These are phyloP conservation scores for Pseudogymnoascus sp. DNA, from an alignment of 2,329 filamentous ascomycete species.

Conservation along the genomic window DNA sequence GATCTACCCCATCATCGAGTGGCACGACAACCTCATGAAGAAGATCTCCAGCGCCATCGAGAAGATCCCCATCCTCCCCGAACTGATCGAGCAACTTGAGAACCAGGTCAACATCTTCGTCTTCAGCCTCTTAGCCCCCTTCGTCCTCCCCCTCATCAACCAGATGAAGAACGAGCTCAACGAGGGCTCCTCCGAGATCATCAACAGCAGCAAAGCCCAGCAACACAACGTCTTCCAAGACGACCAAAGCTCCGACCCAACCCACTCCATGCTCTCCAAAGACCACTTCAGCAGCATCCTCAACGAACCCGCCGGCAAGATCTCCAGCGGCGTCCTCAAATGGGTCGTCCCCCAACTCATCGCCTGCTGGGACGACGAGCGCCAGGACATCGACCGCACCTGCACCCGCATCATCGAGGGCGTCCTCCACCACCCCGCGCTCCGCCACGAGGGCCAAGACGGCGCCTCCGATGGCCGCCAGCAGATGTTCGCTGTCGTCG, in stretches of 20 bases:
- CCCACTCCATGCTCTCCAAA: constrained; percentile 92
- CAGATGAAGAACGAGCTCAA: constrained; percentile 83
- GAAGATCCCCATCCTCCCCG: constrained; percentile 75
- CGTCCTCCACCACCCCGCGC: constrained; percentile 82
- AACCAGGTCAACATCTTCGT: constrained; percentile 85
- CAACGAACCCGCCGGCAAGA: constrained; percentile 79
- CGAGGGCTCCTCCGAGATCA: constrained; percentile 80
- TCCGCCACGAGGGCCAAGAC: constrained; percentile 61
- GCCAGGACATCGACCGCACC: constrained; percentile 58
- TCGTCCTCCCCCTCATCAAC: constrained; percentile 73
- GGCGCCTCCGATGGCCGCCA: constrained; percentile 63
- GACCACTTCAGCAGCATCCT: constrained; percentile 75
- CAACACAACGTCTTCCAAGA: constrained; percentile 83
- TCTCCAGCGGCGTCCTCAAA: constrained; percentile 67
- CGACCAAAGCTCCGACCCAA: constrained; percentile 69
- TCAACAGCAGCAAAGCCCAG: constrained; percentile 73
- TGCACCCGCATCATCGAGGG: constrained; percentile 71
- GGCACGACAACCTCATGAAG: constrained; percentile 84
- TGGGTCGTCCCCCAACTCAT: constrained; percentile 91
- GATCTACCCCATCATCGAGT: constrained; percentile 83
- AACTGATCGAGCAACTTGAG: constrained; percentile 77
- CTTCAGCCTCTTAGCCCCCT: constrained; percentile 84
- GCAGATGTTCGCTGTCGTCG: constrained; percentile 71
- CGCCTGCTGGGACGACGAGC: constrained; percentile 74
- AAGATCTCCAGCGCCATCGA: constrained; percentile 69